Evolutionary conservation across 768 basidiomycete species (phyloP).

Genomic region (Rhodotorula sphaerocarpa): DNA sequence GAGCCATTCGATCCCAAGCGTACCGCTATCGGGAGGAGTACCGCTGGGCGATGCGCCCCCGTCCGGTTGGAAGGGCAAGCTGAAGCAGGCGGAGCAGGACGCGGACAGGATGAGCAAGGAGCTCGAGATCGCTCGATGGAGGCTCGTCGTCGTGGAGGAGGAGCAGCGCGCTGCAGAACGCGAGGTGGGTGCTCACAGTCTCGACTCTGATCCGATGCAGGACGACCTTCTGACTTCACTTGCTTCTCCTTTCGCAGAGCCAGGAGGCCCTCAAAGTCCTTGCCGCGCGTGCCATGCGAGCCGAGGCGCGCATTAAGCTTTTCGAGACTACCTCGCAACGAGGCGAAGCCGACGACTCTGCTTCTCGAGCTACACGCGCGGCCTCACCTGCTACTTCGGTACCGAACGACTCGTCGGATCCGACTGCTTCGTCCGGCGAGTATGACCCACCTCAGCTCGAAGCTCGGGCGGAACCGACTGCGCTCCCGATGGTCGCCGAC

Average conservation of each 20-base stretch:
- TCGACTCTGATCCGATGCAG: neutral
- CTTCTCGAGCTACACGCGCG: too few species aligned
- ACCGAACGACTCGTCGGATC: too few species aligned
- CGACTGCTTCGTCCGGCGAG: too few species aligned
- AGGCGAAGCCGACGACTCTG: too few species aligned
- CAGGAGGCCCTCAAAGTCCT: constrained; percentile 29
- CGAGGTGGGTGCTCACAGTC: constrained; percentile 13
- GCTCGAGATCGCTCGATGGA: constrained; percentile 33
- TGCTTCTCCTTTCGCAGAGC: constrained; percentile 1
- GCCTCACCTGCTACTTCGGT: too few species aligned
- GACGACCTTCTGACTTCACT: neutral
- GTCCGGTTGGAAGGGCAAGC: neutral
- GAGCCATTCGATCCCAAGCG: too few species aligned
- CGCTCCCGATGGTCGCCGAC: neutral
- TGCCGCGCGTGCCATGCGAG: constrained; percentile 23
- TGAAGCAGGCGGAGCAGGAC: constrained; percentile 21
- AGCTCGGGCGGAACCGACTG: neutral
- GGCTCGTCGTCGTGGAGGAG: constrained; percentile 19
- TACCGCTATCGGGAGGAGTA: neutral
- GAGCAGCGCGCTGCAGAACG: constrained; percentile 11
- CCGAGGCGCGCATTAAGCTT: constrained; percentile 28
- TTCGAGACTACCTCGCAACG: constrained; percentile 13
- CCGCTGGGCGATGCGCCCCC: neutral
- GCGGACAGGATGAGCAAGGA: constrained; percentile 23
- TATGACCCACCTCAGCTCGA: neutral